Conservation (phyloP, 1,284 basidiomycete genomes). For the Pseudozyma flocculosa region DNA sequence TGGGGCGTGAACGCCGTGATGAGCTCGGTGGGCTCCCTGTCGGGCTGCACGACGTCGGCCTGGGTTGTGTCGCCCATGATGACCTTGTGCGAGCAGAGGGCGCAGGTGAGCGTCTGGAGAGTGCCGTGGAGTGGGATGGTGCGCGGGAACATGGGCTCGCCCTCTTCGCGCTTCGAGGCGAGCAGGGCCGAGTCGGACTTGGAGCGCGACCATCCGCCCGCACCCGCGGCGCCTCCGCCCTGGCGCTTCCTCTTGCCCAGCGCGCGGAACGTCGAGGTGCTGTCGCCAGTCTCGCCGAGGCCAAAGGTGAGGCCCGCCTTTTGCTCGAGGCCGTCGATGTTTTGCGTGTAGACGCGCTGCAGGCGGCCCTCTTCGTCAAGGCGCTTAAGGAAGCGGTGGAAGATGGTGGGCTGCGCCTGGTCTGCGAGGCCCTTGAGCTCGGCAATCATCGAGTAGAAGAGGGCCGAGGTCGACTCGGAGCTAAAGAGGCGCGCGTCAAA, state of each 20-base stretch:
- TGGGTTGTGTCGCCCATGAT: slow-evolving; percentile 29
- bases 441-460: slow-evolving; percentile 90
- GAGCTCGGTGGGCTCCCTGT: slow-evolving; percentile 7
- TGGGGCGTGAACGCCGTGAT: slow-evolving; percentile 25
- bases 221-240: slow-evolving; percentile 1
- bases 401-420: slow-evolving; percentile 75
- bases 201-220: slow-evolving; percentile 20
- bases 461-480: slow-evolving; percentile 70
- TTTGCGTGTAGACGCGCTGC: slow-evolving; percentile 87
- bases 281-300: slow-evolving; percentile 40
- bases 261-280: slow-evolving; percentile 30
- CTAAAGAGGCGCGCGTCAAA: slow-evolving; percentile 88
- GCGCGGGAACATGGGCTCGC: slow-evolving; percentile 62
- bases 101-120: slow-evolving; percentile 75
- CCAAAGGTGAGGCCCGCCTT: slow-evolving; percentile 68
- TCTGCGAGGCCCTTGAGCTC: slow-evolving; percentile 81
- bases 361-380: slow-evolving; percentile 81
- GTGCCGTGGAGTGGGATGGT: slow-evolving; percentile 90
- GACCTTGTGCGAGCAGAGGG: slow-evolving; percentile 69
- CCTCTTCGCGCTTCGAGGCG: slow-evolving; percentile 11
- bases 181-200: slow-evolving; percentile 48
- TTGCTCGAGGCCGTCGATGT: slow-evolving; percentile 89
- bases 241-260: slow-evolving; percentile 43
- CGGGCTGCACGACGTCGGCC: slow-evolving; percentile 1
- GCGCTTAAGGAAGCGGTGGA: slow-evolving; percentile 82